Base-by-base conservation (phyloP, 805 yeast genomes). In the Candida adriatica region DNA sequence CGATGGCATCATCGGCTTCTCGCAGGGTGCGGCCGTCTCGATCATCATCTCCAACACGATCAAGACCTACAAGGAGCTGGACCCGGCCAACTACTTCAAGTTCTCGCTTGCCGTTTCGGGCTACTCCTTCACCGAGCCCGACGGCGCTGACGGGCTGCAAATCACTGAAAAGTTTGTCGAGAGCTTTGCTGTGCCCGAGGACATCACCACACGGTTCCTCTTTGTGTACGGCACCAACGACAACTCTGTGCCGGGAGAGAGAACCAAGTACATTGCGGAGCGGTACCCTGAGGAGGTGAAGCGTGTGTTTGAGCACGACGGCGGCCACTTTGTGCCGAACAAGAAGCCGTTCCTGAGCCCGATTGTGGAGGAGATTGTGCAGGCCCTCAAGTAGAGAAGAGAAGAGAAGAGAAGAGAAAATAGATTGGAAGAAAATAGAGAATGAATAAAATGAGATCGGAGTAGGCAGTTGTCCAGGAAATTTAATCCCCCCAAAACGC, bases 301-400 rank as follows among this genome's bases (percentile, higher is more conserved):
- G 6, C 64, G 58, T 5, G 48, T 62, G 10, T 60, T 80, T 37
- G 79, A 73, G 42, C 98, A 90, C 50, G 96, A 96, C 8, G 97
- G 98, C 39, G 96, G 97, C 2, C 98, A 90, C 53, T 87, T 82
- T 61, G 95, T 90, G 28, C 98, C 97, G 18, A 86, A 85, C 58
- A 79, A 87, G 30, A 83, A 82, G 55, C 73, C 68, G 34, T 55
- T 64, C 46, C 47, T 62, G 31, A 60, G 57, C 41, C 68, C 68
- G 2, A 46, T 64, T 9, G 68, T 64, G 11, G 68, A 61, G 25
- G 59, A 53, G 27, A 59, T 64, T 18, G 42, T 38, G 13, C 8
- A 23, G 13, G 25, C 25, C 7, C 14, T 23, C 14, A 8, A 8
- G 22, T 19, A 19, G 8, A 19, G 22, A 19, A 19, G 22, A 11